phyloP scores from a whole-genome alignment of 305 asterid species.

The Fraxinus albicans region DNA sequence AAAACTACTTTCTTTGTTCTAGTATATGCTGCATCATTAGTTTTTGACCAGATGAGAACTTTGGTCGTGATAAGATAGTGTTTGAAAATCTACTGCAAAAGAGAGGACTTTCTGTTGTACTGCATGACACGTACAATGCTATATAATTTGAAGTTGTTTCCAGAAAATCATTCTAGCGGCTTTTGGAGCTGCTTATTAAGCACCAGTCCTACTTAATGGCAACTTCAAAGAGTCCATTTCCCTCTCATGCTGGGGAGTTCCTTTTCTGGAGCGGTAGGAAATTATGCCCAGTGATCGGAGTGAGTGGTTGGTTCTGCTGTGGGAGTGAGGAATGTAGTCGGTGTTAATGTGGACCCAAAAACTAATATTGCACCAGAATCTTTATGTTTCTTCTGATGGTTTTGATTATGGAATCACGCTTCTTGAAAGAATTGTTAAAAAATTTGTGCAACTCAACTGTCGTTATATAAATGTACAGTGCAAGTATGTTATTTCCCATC shows the following conservation, averaged over 20 bases:
- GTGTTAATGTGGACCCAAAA: background rate
- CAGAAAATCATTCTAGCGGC: background rate
- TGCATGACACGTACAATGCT: background rate
- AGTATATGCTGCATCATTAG: background rate
- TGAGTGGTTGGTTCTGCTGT: background rate
- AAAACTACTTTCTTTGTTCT: constrained; percentile 10
- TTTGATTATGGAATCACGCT: background rate
- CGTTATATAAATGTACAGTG: background rate
- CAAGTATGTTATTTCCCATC: background rate
- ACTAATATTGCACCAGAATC: background rate
- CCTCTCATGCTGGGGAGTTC: background rate
- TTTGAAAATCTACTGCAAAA: background rate
- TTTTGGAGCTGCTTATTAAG: background rate
- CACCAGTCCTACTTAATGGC: background rate
- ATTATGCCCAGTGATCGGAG: background rate
- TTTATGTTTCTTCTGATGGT: background rate
- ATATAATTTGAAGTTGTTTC: background rate
- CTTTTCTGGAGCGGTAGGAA: background rate
- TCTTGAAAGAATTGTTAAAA: background rate
- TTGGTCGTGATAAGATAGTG: background rate
- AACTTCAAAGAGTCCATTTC: background rate
- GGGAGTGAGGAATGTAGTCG: background rate
- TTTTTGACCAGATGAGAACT: background rate
- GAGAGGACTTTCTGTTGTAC: background rate
- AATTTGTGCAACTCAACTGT: background rate